Percentiles rank a stretch among this genome's conserved stretches.
These are phyloP conservation scores for Dactylorhiza incarnata DNA, from an alignment of 106 monocot genomes.

Conservation along the genomic window DNA sequence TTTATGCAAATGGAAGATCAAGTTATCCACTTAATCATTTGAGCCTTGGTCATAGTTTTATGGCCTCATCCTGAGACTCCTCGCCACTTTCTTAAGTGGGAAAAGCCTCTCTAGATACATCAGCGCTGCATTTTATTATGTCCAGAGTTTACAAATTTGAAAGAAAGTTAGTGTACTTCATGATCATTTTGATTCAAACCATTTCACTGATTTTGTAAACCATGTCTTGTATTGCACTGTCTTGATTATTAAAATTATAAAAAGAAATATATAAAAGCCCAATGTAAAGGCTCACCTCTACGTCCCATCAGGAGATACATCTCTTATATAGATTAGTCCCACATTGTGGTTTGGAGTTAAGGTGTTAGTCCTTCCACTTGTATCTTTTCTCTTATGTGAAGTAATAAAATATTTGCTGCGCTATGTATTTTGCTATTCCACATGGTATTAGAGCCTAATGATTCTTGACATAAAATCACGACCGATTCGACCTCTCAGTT, in stretches of 20 bases:
- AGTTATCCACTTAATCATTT: not conserved
- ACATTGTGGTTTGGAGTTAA: too few species aligned
- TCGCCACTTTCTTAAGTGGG: not conserved
- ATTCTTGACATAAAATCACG: too few species aligned
- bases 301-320: too few species aligned
- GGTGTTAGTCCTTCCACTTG: too few species aligned
- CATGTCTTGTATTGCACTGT: not conserved
- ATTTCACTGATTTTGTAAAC: not conserved
- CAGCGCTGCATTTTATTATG: not conserved
- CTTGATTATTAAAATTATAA: not conserved
- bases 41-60: not conserved
- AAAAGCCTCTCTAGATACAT: not conserved
- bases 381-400: too few species aligned
- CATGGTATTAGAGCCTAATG: too few species aligned
- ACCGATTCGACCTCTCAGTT: too few species aligned
- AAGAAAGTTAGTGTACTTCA: not conserved
- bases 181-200: not conserved
- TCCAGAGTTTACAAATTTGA: not conserved
- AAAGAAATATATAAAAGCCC: too few species aligned
- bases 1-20: not conserved
- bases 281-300: too few species aligned
- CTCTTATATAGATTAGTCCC: too few species aligned
- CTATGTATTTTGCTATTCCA: too few species aligned
- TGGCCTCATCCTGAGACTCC: not conserved
- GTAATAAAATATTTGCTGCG: too few species aligned